These are phyloP conservation scores for Chlamydomonas applanata DNA, from an alignment of 139 green algal genomes.

Conservation along the genomic window DNA sequence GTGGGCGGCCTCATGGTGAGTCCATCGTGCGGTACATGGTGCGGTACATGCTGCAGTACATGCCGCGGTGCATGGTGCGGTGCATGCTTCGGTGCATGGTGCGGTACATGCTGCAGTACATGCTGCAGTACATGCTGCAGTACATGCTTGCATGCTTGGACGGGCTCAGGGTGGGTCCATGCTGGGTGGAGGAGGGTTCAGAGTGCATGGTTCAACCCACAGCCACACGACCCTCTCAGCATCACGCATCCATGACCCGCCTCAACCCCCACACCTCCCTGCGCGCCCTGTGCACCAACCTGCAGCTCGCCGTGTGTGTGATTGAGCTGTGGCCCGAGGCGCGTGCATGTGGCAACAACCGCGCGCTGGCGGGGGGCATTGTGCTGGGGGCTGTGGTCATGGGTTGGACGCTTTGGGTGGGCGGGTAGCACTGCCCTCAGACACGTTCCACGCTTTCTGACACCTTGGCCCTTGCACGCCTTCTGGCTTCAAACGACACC, in stretches of 20 bases:
- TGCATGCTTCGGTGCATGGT: neutral
- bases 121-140: too few species aligned
- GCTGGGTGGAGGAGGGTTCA: neutral
- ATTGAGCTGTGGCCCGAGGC: conserved; percentile 88
- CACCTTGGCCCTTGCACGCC: too few species aligned
- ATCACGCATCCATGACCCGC: neutral
- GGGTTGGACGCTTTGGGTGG: conserved; percentile 64
- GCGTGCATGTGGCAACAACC: conserved; percentile 64
- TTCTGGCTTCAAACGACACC: too few species aligned
- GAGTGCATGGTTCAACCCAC: neutral
- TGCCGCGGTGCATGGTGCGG: too few species aligned
- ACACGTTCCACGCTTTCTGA: too few species aligned
- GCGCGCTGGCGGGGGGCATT: conserved; percentile 56
- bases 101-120: too few species aligned
- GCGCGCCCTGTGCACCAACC: neutral
- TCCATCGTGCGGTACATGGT: neutral
- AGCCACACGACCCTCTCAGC: neutral
- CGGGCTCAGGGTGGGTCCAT: too few species aligned
- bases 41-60: neutral
- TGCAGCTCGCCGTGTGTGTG: conserved; percentile 69
- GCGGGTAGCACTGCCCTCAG: neutral
- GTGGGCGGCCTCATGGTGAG: conserved; percentile 85
- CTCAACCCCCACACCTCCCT: too few species aligned
- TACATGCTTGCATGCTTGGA: too few species aligned
- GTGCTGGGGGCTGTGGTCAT: conserved; percentile 65